Evolutionary conservation across 2,329 filamentous ascomycete genomes (phyloP).

Genomic region (Fusarium tanahbumbuense): DNA sequence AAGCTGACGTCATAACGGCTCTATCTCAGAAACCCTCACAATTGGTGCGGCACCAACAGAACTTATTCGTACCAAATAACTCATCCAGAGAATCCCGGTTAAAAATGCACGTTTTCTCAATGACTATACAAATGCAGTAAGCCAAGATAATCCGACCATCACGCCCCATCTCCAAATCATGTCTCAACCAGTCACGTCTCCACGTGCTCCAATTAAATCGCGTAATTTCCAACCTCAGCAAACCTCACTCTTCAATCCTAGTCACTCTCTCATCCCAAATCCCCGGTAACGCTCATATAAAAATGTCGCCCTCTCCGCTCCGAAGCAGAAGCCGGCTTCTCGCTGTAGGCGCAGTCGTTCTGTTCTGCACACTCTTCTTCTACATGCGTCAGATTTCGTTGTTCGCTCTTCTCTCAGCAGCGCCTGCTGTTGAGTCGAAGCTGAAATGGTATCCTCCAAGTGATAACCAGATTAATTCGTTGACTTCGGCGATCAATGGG

Average conservation of each 20-base stretch:
- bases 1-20: not conserved
- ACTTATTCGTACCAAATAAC: rapidly evolving
- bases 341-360: constrained; percentile 10
- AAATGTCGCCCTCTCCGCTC: constrained; percentile 28
- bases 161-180: not conserved
- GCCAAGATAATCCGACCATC: not conserved
- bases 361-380: constrained; percentile 3
- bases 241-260: not conserved
- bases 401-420: constrained; percentile 27
- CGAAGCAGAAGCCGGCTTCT: constrained; percentile 13
- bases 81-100: not conserved
- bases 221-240: constrained; percentile 21
- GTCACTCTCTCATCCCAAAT: not conserved
- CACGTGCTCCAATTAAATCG: constrained; percentile 37
- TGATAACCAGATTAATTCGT: constrained; percentile 68
- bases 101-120: not conserved
- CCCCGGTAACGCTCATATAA: not conserved
- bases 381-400: constrained; percentile 24
- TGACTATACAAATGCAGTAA: not conserved
- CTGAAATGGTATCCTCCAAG: constrained; percentile 69
- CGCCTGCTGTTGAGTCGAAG: constrained; percentile 48
- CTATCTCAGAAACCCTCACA: not conserved
- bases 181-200: constrained; percentile 26
- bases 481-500: constrained; percentile 66
- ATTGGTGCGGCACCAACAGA: not conserved